Evolutionary conservation across 352 stramenopile genomes (phyloP), one percentile per base, ranked within the genome.

Genomic region (Phytophthora constricta): DNA sequence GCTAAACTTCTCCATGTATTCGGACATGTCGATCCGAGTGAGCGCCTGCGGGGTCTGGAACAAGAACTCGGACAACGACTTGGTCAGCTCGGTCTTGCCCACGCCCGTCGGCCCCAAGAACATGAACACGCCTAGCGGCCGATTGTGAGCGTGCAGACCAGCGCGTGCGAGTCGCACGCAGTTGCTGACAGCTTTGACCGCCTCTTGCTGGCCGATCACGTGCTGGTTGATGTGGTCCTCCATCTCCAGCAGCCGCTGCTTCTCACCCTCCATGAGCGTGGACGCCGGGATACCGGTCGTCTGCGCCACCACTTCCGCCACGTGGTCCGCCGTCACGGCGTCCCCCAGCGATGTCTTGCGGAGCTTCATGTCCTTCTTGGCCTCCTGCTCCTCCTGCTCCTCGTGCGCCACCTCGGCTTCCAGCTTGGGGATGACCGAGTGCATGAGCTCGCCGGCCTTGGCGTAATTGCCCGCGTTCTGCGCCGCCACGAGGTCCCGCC

Each of bases 11-110:
- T 98, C 96, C 94, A 98, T 98, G 75, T 98, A 99, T 86, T 98
- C 95, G 28, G 87, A 97, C 94, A 99, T 99, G 72, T 99, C 96
- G 43, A 99, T 98, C 25, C 96, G 90, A 37, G 97, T 97, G 37
- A 99, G 83, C 2, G 93, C 93, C 51, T 98, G 86, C 26, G 98
- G 96, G 9, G 86, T 91, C 68, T 99, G 95, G 76, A 99, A 99
- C 53, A 99, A 91, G 58, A 98, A 98, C 46, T 97, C 84, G 11
- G 86, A 92, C 10, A 99, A 72, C 4, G 94, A 87, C 72, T 99
- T 99, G 45, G 91, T 97, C 28, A 99, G 77, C 65, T 99, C 96
- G n/a, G 97, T 98, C 77, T 99, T 99, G 67, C 96, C 96, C 5
- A 98, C 90, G 53, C 89, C 87, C 10, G 92, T 98, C 10, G 92